Evolutionary conservation across 2,329 filamentous ascomycete genomes (phyloP), one percentile per base, ranked within the genome.

Genomic region (Fusarium xylarioides): DNA sequence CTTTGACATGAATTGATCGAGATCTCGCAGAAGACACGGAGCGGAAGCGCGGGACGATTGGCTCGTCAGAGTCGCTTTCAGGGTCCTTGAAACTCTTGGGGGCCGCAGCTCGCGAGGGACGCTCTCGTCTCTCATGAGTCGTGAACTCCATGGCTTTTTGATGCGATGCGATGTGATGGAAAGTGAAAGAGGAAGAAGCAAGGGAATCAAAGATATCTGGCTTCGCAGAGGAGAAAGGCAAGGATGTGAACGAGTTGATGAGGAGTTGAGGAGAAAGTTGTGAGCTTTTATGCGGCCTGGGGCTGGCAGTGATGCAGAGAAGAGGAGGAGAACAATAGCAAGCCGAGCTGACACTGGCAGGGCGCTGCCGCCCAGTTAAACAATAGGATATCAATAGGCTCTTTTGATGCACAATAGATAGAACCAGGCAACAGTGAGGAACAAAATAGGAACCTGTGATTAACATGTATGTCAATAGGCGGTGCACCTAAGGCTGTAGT

Each of bases 101-200:
- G 11, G 66, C 66, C 14, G 66, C 66, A 23, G 59, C 66, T 26
- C 66, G 52, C n/a, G 46, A 43, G 43, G 46, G 66, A 28, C 66
- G 66, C 44, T 58, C 66, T n/a, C 64, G 64, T 55, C 40, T 61
- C 18, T 38, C 43, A 15, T 28, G 49, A n/a, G 26, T n/a, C n/a
- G 18, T 12, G 14, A 34, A 23, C 30, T 47, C 23, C 65, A 58
- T 58, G n/a, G 12, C 32, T 42, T n/a, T 37, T 42, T 30, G n/a
- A 14, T 47, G 18, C 28, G n/a, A 14, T 47, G 18, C 28, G 12
- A 28, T 18, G n/a, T 14, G 21, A 28, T 52, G 34, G 38, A 12
- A 23, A 42, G 26, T 23, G n/a, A 23, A 53, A n/a, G 34, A 43
- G 30, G 35, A n/a, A 21, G 21, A 28, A 34, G n/a, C 28, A 28